Percentiles rank a stretch among this genome's conserved stretches.
These are phyloP conservation scores for Escallonia herrerae DNA, from an alignment of 129 eudicot genomes.

Conservation along the genomic window DNA sequence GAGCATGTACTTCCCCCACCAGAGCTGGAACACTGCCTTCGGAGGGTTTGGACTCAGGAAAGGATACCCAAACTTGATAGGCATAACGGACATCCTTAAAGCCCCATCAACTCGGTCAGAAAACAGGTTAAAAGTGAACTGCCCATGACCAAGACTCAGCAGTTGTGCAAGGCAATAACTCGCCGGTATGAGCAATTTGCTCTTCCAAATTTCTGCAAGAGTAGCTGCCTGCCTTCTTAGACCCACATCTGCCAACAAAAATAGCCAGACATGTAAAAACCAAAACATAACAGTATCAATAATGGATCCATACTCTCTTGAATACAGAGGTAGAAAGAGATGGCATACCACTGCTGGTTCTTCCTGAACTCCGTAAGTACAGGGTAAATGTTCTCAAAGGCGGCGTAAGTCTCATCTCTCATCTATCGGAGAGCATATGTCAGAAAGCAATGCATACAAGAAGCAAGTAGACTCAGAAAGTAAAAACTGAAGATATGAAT, in stretches of 20 bases:
- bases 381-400: conserved; percentile 87
- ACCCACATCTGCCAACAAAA: neutral
- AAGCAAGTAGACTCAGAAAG: neutral
- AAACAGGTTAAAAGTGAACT: neutral
- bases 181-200: neutral
- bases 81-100: neutral
- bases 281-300: too few species aligned
- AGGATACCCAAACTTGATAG: too few species aligned
- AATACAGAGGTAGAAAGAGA: too few species aligned
- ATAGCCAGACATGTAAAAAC: neutral
- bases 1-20: too few species aligned
- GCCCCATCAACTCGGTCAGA: neutral
- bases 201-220: too few species aligned
- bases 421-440: conserved; percentile 32
- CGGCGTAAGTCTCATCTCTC: conserved; percentile 74
- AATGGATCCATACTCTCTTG: too few species aligned
- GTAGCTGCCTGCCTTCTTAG: neutral
- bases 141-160: neutral
- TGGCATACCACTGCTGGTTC: conserved; percentile 65
- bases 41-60: too few species aligned
- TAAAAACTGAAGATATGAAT: neutral
- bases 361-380: conserved; percentile 77
- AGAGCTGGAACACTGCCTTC: too few species aligned
- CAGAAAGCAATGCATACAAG: neutral
- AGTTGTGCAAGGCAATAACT: neutral